These are phyloP conservation scores for Suillus clintonianus DNA, from an alignment of 768 basidiomycete species.

Conservation along the genomic window DNA sequence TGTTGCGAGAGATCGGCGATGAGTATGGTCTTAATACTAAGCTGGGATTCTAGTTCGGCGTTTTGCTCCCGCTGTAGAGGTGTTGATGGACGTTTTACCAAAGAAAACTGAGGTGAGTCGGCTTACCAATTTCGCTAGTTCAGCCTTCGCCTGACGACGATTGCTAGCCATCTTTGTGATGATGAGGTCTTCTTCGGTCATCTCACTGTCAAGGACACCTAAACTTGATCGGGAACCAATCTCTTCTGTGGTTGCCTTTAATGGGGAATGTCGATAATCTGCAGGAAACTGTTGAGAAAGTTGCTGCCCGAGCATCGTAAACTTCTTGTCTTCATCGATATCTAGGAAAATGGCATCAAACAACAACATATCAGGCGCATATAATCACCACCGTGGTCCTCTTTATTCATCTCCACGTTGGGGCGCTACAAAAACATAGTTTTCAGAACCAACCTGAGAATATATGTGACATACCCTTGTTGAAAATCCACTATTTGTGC, in stretches of 20 bases:
- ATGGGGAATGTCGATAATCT: slow-evolving; percentile 9
- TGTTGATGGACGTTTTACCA: background rate
- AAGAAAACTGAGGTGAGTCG: background rate
- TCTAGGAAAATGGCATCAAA: slow-evolving; percentile 11
- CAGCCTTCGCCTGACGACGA: slow-evolving; percentile 8
- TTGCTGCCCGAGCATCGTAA: background rate
- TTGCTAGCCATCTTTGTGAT: slow-evolving; percentile 4
- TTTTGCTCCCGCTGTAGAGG: slow-evolving; percentile 19
- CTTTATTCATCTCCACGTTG: slow-evolving; percentile 4
- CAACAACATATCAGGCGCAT: slow-evolving; percentile 9
- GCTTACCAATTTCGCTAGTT: slow-evolving; percentile 16
- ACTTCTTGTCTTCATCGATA: slow-evolving; percentile 1
- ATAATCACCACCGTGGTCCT: slow-evolving; percentile 28
- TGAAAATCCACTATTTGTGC: slow-evolving; percentile 5
- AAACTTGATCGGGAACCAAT: background rate
- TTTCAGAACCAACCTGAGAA: background rate
- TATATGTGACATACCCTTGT: slow-evolving; percentile 11
- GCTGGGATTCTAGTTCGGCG: slow-evolving; percentile 17
- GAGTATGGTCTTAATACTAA: slow-evolving; percentile 19
- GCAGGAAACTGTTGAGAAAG: slow-evolving; percentile 3
- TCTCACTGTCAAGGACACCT: background rate
- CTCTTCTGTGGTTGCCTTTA: slow-evolving; percentile 12
- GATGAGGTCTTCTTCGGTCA: slow-evolving; percentile 5
- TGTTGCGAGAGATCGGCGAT: slow-evolving; percentile 11
- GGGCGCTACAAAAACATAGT: background rate